Evolutionary conservation across 2,329 filamentous ascomycete species (phyloP), one percentile per base, ranked within the genome.

Genomic region (Truncatella angustata): DNA sequence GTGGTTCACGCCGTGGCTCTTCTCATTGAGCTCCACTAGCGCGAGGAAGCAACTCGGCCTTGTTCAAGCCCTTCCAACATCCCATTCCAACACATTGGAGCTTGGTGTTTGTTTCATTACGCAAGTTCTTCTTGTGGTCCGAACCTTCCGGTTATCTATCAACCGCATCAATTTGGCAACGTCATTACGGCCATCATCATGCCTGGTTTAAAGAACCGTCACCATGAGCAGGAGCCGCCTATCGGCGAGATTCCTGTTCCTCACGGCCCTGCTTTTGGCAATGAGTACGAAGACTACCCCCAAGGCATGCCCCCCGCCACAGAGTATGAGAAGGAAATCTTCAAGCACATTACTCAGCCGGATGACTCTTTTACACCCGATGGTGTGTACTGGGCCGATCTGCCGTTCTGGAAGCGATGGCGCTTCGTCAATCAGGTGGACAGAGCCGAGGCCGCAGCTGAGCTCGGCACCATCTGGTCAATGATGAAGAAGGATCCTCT

Each of bases 381-480:
- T 18, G 93, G 93, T 55, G 80, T 84, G 59, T 97, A 97, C 80
- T 97, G 92, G 92, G 93, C 92, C 30, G 93, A 97, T 67, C 76
- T 97, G 62, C 85, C 87, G 18, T 65, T 91, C 47, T 62, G 70
- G 54, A 73, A 93, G 74, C 86, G 90, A 56, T 67, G 90, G 64
- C 76, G 77, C 57, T 97, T 97, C 66, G 87, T 96, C 65, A 78
- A 74, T 67, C 80, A 82, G 53, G 85, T 91, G 67, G 87, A 97
- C 70, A 77, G 76, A 54, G 73, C 76, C 40, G 92, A 96, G 70
- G 76, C 87, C 49, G 78, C 73, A 59, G 76, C 79, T 50, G 93
- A 97, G 73, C 74, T 88, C 36, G 65, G 62, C 20, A 73, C 73
- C 32, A 86, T 94, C 58, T 88, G 89, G 75, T 59, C 70, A 30